Evolutionary conservation across 2,329 filamentous ascomycete species (phyloP), one percentile per base, ranked within the genome.

Genomic region (Westerdykella aurantiaca): DNA sequence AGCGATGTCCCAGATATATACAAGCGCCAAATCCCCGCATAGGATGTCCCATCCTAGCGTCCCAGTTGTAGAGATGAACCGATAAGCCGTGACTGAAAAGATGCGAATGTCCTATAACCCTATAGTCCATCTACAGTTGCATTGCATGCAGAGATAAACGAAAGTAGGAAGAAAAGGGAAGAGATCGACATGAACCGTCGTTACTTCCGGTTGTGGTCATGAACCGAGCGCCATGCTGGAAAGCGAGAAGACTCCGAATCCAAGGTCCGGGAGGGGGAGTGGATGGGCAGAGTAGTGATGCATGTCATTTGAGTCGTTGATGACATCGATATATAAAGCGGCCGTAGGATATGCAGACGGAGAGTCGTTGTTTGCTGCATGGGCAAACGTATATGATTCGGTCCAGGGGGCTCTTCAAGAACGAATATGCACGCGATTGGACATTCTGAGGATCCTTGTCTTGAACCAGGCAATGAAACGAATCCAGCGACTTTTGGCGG

Each of bases 401-500:
- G 4, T 21, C 18, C 18, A 21, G 3, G 18, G 18, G 18, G 4
- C 18, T 21, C 39, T 22, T 46, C 35, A 48, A 14, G 42, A 41
- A 31, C 37, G 34, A 21, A 51, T 34, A 42, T 56, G 53, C 41
- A 58, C 21, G 17, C 38, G 45, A 21, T 55, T 55, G 18, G 58
- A 58, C 40, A 78, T 68, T 50, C 77, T 74, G 50, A 79, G 71
- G 44, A 80, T 58, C 45, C 76, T 68, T 25, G 77, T 80, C 55
- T 73, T 71, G 47, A 78, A 66, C 77, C 77, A 80, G 1, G 76
- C 77, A 43, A 78, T 64, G 55, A 80, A 79, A 18, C 73, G 66
- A 45, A 77, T 67, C 77, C 77, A 80, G 17, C 69, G 60, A 23
- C 68, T 66, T 50, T 70, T 71, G 5, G 67, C 64, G 12, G 58